Percentiles rank a stretch among this genome's conserved stretches.
Conservation (phyloP, 2,329 filamentous ascomycete genomes). For the Scleromitrula shiraiana region DNA sequence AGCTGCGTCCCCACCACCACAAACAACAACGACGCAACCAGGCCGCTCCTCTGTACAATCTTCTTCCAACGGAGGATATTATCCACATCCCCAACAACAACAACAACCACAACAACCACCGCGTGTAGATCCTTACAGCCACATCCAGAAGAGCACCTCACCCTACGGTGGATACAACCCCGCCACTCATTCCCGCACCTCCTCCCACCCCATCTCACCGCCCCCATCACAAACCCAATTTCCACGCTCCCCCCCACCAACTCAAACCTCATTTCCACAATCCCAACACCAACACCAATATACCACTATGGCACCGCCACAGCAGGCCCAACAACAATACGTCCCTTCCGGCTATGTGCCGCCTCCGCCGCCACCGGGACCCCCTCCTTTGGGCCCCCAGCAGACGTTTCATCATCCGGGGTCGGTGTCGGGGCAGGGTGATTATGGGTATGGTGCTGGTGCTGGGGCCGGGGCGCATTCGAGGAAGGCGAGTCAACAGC, state of each 20-base stretch:
- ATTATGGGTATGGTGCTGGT: conserved; percentile 43
- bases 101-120: conserved; percentile 16
- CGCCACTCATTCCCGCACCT: conserved; percentile 27
- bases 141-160: conserved; percentile 37
- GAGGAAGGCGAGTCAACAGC: no score
- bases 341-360: conserved; percentile 58
- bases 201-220: conserved; percentile 47
- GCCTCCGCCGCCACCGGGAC: conserved; percentile 58
- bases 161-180: conserved; percentile 38
- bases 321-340: conserved; percentile 35
- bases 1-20: conserved; percentile 42
- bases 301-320: conserved; percentile 29
- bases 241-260: conserved; percentile 38
- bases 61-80: conserved; percentile 31
- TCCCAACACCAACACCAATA: conserved; percentile 21
- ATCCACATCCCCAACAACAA: conserved; percentile 18
- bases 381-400: conserved; percentile 43
- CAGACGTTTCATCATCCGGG: conserved; percentile 39
- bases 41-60: conserved; percentile 38
- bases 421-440: conserved; percentile 43
- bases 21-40: conserved; percentile 28
- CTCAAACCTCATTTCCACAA: conserved; percentile 37
- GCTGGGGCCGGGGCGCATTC: no score
- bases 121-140: background rate
- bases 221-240: conserved; percentile 53